phyloP scores from a whole-genome alignment of 2,329 filamentous ascomycete genomes.

The Trichoderma oligosporum region DNA sequence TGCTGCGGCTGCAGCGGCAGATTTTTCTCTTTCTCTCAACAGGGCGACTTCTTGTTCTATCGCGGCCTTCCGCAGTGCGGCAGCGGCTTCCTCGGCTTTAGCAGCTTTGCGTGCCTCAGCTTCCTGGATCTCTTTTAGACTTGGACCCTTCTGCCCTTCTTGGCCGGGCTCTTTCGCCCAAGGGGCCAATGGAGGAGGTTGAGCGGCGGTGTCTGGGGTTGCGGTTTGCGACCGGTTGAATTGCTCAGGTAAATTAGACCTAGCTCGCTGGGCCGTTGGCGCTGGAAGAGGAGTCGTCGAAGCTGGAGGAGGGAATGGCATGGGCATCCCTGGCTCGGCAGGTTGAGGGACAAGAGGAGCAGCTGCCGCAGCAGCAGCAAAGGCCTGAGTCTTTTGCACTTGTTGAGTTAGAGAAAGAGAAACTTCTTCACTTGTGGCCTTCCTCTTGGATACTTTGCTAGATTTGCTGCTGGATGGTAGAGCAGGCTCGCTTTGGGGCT shows the following conservation, averaged over 20 bases:
- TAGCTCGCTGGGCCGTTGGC: constrained; percentile 79
- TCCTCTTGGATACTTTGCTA: constrained; percentile 33
- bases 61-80: constrained; percentile 69
- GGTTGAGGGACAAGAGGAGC: constrained; percentile 39
- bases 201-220: constrained; percentile 59
- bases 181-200: constrained; percentile 74
- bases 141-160: constrained; percentile 74
- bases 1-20: constrained; percentile 42
- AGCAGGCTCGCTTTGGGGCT: constrained; percentile 14
- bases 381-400: constrained; percentile 68
- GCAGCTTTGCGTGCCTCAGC: constrained; percentile 90
- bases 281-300: constrained; percentile 81
- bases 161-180: constrained; percentile 85
- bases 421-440: constrained; percentile 28
- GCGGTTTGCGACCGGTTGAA: constrained; percentile 69
- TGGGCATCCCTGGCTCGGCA: constrained; percentile 61
- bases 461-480: constrained; percentile 25
- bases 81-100: constrained; percentile 77
- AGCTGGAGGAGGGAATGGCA: constrained; percentile 68
- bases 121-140: constrained; percentile 94
- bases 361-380: constrained; percentile 36
- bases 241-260: constrained; percentile 77
- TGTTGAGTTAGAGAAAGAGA: constrained; percentile 73
- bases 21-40: constrained; percentile 56
- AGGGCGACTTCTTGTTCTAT: constrained; percentile 73